Evolutionary conservation across 1,284 basidiomycete species (phyloP).

Genomic region (Wolfiporia cocos): DNA sequence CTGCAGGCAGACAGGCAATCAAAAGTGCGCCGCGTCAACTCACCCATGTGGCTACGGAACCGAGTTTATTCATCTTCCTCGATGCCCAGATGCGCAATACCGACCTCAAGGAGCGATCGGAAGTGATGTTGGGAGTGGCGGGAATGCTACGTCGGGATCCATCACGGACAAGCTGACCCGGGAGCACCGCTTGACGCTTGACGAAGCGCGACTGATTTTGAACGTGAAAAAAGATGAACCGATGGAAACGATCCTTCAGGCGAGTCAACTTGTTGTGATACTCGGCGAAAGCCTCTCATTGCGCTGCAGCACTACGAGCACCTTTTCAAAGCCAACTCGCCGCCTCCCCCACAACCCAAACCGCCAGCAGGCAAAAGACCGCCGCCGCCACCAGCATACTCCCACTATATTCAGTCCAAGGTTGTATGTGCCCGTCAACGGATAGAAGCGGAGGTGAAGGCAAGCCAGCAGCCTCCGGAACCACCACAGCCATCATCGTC

Average conservation of each 20-base stretch:
- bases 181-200: slow-evolving; percentile 89
- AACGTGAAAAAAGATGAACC: slow-evolving; percentile 80
- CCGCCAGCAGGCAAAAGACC: slow-evolving; percentile 32
- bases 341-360: slow-evolving; percentile 51
- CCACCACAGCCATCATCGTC: slow-evolving; percentile 14
- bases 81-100: slow-evolving; percentile 62
- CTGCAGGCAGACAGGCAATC: slow-evolving; percentile 89
- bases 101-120: slow-evolving; percentile 57
- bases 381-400: slow-evolving; percentile 47
- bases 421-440: slow-evolving; percentile 92
- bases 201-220: slow-evolving; percentile 93
- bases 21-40: slow-evolving; percentile 70
- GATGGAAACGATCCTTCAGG: slow-evolving; percentile 70
- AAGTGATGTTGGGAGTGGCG: slow-evolving; percentile 64
- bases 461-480: slow-evolving; percentile 19
- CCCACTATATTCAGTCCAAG: slow-evolving; percentile 95
- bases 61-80: background rate
- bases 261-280: slow-evolving; percentile 28
- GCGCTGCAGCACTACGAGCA: slow-evolving; percentile 80
- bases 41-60: background rate
- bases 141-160: slow-evolving; percentile 68
- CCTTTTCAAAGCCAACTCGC: slow-evolving; percentile 85
- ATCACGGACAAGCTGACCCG: slow-evolving; percentile 73
- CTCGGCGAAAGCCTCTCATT: background rate
- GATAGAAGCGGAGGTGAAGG: slow-evolving; percentile 79